Base-by-base conservation (phyloP, 139 green algal genomes). In the Chlamydomonas schloesseri region DNA sequence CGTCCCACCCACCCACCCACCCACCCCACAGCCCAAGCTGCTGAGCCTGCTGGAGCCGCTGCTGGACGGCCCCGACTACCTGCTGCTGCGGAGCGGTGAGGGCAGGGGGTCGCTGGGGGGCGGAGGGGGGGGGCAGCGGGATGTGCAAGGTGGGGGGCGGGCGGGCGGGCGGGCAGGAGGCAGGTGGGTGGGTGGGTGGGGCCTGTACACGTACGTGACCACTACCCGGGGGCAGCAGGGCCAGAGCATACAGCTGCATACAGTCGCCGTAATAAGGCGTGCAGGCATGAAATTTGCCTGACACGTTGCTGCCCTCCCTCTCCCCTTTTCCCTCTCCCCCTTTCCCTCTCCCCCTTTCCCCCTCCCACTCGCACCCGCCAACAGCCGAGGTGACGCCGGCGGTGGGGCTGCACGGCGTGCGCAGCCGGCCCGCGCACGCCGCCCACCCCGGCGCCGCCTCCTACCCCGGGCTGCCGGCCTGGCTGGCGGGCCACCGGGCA, bases 51-150 rank as follows among this genome's bases (percentile, higher is more conserved):
- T 94, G 28, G 83, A 91, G 58, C 80, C 82, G 4, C 73, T 97
- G 33, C 71, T 98, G 37, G 28, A 46, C 4, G 31, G 60, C 26
- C 76, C 75, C 18, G 46, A 89, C 24, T 98, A 98, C 90, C 53
- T 72, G 31, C 57, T 92, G 53, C 36, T 88, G 26, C 50, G 76
- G 55, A 74, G 24, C 69, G 68, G 62, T 81, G 68, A 13, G 65
- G 18, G 29, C 5, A 60, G 21, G 58, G 34, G 3, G 75, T 3
- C 11, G 53, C 21, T 26, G 57, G 3, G 9, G 33, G 55, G 33
- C n/a, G n/a, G 73, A 15, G 17, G 73, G 20, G 73, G 21, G 73
- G 29, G 50, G 47, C 11, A 9, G 11, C 13, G 50, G 29, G 50
- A n/a, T n/a, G n/a, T n/a, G n/a, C n/a, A 8, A 68, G 37, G 47